A percentile compares a stretch with the other conserved stretches of the same genome.
Conservation (phyloP, 805 yeast species). For the Schizosaccharomyces osmophilus region DNA sequence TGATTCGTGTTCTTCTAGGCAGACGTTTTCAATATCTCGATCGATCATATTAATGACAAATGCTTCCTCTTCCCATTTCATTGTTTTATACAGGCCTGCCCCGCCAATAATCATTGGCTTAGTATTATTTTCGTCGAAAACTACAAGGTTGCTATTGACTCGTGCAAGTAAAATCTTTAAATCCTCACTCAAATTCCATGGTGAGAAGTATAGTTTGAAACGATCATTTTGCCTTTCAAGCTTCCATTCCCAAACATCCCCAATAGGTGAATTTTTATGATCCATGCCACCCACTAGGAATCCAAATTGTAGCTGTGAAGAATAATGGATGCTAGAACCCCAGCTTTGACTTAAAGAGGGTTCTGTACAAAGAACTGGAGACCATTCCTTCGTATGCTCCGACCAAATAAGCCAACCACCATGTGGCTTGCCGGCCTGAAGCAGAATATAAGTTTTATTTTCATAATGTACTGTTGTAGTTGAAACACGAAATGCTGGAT, state of each 20-base stretch:
- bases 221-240: background rate
- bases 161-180: background rate
- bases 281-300: background rate
- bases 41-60: background rate
- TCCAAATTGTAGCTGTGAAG: background rate
- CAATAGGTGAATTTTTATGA: background rate
- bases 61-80: background rate
- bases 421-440: background rate
- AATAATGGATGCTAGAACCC: background rate
- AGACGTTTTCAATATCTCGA: background rate
- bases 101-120: background rate
- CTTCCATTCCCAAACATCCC: background rate
- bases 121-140: background rate
- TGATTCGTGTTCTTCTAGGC: background rate
- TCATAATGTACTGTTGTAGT: background rate
- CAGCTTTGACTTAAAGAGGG: background rate
- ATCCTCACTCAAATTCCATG: background rate
- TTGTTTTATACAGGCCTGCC: background rate
- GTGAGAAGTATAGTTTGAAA: background rate
- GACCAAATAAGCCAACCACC: background rate
- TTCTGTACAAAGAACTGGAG: background rate
- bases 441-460: background rate
- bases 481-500: background rate
- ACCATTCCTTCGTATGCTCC: background rate
- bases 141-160: background rate